Conservation (phyloP, 2,329 filamentous ascomycete species). For the Coniosporium tulheliwenetii region DNA sequence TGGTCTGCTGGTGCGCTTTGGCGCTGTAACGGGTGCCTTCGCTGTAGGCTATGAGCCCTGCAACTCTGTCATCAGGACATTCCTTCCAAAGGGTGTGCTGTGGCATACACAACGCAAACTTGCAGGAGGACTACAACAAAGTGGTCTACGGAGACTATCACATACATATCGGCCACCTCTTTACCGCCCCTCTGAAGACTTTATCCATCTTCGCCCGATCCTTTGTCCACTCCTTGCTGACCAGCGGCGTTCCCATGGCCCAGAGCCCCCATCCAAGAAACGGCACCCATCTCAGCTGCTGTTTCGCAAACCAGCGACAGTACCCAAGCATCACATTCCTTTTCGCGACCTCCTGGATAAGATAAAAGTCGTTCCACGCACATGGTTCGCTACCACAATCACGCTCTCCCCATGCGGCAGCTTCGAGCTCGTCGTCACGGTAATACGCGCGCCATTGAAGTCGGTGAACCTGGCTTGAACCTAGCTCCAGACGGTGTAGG, state of each 20-base stretch:
- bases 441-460: constrained; percentile 30
- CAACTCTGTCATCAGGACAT: not conserved
- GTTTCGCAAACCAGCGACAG: constrained; percentile 48
- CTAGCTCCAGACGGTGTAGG: constrained; percentile 38
- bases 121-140: not conserved
- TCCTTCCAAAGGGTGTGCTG: not conserved
- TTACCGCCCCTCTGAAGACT: constrained; percentile 39
- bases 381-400: constrained; percentile 45
- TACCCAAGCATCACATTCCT: constrained; percentile 42
- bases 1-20: constrained; percentile 34
- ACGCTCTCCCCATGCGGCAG: constrained; percentile 41
- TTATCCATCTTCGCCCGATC: constrained; percentile 40
- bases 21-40: constrained; percentile 46
- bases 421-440: constrained; percentile 35
- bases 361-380: constrained; percentile 48
- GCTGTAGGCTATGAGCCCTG: constrained; percentile 50
- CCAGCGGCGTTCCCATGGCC: constrained; percentile 50
- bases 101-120: not conserved
- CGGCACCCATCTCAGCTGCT: constrained; percentile 41
- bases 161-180: constrained; percentile 43
- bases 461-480: constrained; percentile 42
- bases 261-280: constrained; percentile 49
- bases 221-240: constrained; percentile 42
- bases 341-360: constrained; percentile 43
- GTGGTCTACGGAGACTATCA: constrained; percentile 3